phyloP scores from a whole-genome alignment of 75 land plant species.

The Picea glauca region DNA sequence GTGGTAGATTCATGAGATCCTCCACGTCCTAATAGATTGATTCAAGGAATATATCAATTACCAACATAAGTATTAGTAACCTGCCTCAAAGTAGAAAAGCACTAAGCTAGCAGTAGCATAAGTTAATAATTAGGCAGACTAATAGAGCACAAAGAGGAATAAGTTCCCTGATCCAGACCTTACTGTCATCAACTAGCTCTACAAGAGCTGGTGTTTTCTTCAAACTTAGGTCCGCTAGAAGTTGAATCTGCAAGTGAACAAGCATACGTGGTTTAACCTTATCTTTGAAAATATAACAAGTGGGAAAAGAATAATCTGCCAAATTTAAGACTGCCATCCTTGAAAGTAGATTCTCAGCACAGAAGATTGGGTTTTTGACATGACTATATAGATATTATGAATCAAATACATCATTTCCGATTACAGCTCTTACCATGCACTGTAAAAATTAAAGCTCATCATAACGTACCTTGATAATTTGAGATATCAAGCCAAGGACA shows the following conservation, averaged over 20 bases:
- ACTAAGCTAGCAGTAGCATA: not conserved
- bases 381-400: not conserved
- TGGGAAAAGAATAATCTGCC: not conserved
- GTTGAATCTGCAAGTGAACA: constrained; percentile 71
- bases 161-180: constrained; percentile 40
- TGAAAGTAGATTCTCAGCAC: not conserved
- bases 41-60: not conserved
- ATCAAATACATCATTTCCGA: not conserved
- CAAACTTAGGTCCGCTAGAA: constrained; percentile 90
- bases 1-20: constrained; percentile 84
- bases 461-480: constrained; percentile 85
- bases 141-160: not conserved
- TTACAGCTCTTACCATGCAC: not conserved
- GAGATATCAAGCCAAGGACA: constrained; percentile 91
- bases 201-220: constrained; percentile 95
- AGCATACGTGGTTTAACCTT: not conserved
- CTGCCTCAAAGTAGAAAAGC: not conserved
- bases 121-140: not conserved
- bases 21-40: constrained; percentile 70
- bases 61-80: not conserved
- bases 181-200: constrained; percentile 87
- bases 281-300: not conserved
- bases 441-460: not conserved
- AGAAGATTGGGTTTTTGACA: not conserved
- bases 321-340: not conserved